Base-by-base conservation (phyloP, 139 green algal species). In the Volvox africanus region DNA sequence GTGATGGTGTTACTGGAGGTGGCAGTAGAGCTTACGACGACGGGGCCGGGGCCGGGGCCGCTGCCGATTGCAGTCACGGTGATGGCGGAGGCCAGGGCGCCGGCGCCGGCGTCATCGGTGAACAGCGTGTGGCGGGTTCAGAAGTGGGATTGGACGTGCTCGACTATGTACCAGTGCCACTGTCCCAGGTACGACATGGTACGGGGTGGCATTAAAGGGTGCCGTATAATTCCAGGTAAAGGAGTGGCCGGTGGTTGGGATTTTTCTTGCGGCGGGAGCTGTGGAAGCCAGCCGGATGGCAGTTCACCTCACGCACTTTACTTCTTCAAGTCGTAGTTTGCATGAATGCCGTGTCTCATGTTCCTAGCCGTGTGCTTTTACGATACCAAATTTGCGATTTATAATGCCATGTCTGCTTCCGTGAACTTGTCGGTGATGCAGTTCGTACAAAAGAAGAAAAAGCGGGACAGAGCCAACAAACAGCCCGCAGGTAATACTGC, bases 141-240 rank as follows among this genome's bases (percentile, higher is more conserved):
- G 76, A 91, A 55, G 16, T 91, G 61, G 87, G 87, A 26, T 36
- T 91, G 61, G 87, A 83, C 61, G 26, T 61, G 1, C 32, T 91
- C 33, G 87, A 91, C 28, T 91, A 71, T 35, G 87, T 91, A 26
- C 87, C 87, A 0, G 11, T 91, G 61, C 87, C 87, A 12, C 55
- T 86, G 44, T 87, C 84, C 20, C 91, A 86, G 91, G 68, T 87
- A 62, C 30, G 83, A 35, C 9, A 55, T 55, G 9, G 44, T 55
- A 55, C 44, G 44, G 44, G 44, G 44, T 55, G 44, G 5, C 44
- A 9, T 55, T 14, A 55, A 5, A 9, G 5, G 44, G 44, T n/a
- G n/a, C n/a, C n/a, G n/a, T n/a, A n/a, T n/a, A n/a, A n/a, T n/a
- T n/a, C n/a, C 44, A 55, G 9, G 44, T 55, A 55, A 55, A 55